These are phyloP conservation scores for Spathaspora girioi DNA, from an alignment of 805 yeast species.

Conservation along the genomic window DNA sequence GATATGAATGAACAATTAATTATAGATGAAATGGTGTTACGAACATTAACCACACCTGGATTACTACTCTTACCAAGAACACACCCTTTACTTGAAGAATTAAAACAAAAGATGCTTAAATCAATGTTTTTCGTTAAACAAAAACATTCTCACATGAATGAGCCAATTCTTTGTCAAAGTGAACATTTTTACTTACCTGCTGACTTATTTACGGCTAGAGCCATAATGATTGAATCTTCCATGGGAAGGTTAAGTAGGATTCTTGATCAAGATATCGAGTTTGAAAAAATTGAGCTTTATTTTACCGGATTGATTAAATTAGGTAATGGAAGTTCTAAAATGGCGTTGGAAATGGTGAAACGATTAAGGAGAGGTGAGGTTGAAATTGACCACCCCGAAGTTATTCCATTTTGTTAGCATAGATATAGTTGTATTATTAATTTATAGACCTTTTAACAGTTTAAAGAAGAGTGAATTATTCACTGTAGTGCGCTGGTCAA, in stretches of 20 bases:
- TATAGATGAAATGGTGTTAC: constrained; percentile 31
- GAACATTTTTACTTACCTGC: constrained; percentile 21
- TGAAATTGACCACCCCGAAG: constrained; percentile 5
- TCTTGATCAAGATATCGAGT: constrained; percentile 19
- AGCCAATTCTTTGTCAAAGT: constrained; percentile 21
- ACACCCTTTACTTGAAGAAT: constrained; percentile 24
- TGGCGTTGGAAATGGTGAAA: constrained; percentile 14
- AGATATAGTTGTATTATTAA: neutral
- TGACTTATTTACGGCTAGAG: constrained; percentile 23
- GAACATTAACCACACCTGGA: constrained; percentile 29
- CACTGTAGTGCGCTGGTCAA: no score
- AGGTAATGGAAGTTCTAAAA: constrained; percentile 32
- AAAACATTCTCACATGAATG: constrained; percentile 10
- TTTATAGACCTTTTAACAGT: no score
- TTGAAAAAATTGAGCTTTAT: constrained; percentile 27
- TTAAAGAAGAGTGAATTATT: neutral
- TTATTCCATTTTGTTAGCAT: constrained; percentile 13
- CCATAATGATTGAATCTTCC: constrained; percentile 32
- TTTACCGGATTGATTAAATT: constrained; percentile 26
- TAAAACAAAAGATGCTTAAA: constrained; percentile 16
- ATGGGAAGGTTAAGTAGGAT: constrained; percentile 19
- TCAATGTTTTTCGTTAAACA: constrained; percentile 21
- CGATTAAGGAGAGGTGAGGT: constrained; percentile 12
- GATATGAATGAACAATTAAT: constrained; percentile 50
- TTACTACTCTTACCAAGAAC: constrained; percentile 32